Conservation (phyloP, 2,329 filamentous ascomycete genomes). For the Fusarium lyarnte region DNA sequence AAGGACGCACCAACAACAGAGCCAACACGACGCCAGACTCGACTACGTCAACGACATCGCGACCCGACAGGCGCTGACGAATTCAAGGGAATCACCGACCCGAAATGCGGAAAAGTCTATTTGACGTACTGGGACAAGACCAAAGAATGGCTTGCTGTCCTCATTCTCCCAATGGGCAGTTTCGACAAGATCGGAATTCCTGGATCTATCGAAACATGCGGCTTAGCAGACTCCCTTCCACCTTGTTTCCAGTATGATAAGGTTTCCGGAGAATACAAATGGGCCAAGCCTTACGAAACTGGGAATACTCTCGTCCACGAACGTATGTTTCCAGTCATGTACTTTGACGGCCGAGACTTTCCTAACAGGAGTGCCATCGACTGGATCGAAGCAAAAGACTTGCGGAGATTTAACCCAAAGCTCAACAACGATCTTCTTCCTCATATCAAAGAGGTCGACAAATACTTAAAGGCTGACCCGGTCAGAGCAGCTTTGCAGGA, state of each 20-base stretch:
- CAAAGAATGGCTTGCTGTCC: constrained; percentile 15
- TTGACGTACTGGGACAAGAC: constrained; percentile 1
- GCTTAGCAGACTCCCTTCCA: background rate
- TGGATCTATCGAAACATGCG: background rate
- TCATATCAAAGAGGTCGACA: background rate
- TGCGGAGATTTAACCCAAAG: constrained; percentile 14
- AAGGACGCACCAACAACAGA: background rate
- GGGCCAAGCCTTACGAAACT: constrained; percentile 15
- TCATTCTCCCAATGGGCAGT: constrained; percentile 1
- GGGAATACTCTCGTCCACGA: constrained; percentile 2
- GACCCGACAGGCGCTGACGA: background rate
- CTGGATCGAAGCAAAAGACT: constrained; percentile 29
- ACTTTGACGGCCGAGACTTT: constrained; percentile 34
- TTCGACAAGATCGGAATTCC: background rate
- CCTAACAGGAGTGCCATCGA: constrained; percentile 29
- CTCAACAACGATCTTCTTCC: background rate
- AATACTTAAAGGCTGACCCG: background rate
- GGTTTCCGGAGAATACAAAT: background rate
- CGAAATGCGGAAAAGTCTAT: constrained; percentile 4
- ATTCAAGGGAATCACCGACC: constrained; percentile 1
- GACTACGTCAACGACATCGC: background rate
- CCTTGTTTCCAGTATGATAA: background rate
- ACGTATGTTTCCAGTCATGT: constrained; percentile 34
- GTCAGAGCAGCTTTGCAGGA: background rate
- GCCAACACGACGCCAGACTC: background rate